Evolutionary conservation across 1,284 basidiomycete species (phyloP), one percentile per base, ranked within the genome.

Genomic region (Trametes versicolor): DNA sequence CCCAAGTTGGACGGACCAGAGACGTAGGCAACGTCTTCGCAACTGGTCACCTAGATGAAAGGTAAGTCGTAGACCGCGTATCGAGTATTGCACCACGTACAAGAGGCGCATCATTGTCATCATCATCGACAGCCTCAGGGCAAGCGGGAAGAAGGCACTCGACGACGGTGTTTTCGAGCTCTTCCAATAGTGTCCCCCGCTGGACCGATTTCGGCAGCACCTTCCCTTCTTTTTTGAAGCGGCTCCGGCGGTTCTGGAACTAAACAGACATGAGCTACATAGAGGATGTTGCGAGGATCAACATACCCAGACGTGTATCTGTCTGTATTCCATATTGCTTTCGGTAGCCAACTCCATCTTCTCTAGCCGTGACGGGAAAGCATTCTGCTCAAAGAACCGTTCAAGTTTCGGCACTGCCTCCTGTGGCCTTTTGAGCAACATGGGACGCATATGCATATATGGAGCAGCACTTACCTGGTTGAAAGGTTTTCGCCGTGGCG

Each of bases 231-330:
- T 68, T 66, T 66, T 76, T 80, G 0, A 71, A 70, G 1, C 83
- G 80, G 54, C 75, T 79, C 0, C 84, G 77, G 17, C 80, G 79
- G 48, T 85, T 85, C 70, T 85, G 84, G 57, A 83, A 83, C 82
- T 83, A 54, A 2, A n/a, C 23, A 34, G 7, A 7, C 3, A 19
- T 41, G 37, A 41, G 39, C 6, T 43, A 27, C 1, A 17, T 0
- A 3, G 36, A 34, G n/a, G 27, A 17, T 23, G 9, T 25, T 15
- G 2, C n/a, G n/a, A n/a, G n/a, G 15, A 51, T 62, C 15, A 3
- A 70, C 79, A 7, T 37, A 87, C 86, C 87, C 88, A 90, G 29
- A 87, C 82, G 66, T 85, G 82, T 0, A 90, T 85, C 68, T 90
- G 88, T 0, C 80, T 71, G 1, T 76, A 77, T 0, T 81, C 72